Base-by-base conservation (phyloP, 2,329 filamentous ascomycete species). In the Fusarium acutatum region DNA sequence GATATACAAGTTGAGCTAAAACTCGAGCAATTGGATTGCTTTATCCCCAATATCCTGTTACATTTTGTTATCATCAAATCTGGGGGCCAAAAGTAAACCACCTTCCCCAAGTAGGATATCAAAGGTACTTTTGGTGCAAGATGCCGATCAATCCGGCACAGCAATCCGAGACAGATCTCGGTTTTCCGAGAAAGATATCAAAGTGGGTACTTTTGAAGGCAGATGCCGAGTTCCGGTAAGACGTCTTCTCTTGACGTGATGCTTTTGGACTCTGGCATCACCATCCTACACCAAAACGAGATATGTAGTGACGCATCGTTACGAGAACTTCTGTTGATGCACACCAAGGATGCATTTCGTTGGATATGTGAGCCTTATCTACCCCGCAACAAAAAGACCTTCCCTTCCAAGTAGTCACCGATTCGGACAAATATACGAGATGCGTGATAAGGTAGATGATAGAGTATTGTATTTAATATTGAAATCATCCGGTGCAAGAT, bases 181-280 rank as follows among this genome's bases (percentile, higher is more conserved):
- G 49, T 5, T 9, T 32, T 24, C 35, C 30, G 2, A 41, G 34
- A 1, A 9, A 4, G 18, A 43, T 50, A 8, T 18, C 18, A 10
- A 5, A 14, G 20, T 28, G 35, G 43, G 58, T 20, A 60, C 46
- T 54, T 60, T 60, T 54, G 47, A 6, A 22, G 24, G 5, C n/a
- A 18, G 44, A 13, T 59, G 56, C 56, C 56, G 56, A 59, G 30
- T 46, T 34, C 53, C 53, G 53, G 24, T 53, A n/a, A n/a, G 32
- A 53, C 24, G 10, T 13, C 24, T 22, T 15, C 24, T 2, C 14
- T 38, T 9, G 24, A 53, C 3, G 20, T 14, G 24, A 37, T 47
- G n/a, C 4, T 2, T 56, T 32, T 28, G 18, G 26, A 34, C 22
- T 46, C 28, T 26, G 22, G 28, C 11, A 53, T 53, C 32, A 57